Evolutionary conservation across 116 monocot species (phyloP), one percentile per base, ranked within the genome.

Genomic region (Iris pallida): DNA sequence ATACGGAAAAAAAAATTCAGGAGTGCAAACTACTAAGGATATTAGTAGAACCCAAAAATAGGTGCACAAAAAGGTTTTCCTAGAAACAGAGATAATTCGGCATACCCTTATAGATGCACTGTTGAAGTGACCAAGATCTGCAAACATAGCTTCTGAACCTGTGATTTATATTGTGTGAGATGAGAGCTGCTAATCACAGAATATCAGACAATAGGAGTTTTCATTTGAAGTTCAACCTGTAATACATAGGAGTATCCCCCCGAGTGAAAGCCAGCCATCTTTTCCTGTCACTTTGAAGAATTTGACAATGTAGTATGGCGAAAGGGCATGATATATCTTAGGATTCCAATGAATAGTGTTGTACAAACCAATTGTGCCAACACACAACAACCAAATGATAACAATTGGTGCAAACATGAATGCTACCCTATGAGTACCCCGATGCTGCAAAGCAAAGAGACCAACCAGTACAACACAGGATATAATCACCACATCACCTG

Each of bases 331-430:
- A 42, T 69, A 78, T 20, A 83, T 71, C 42, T 64, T 63, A 20
- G 80, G 87, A 45, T 88, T 83, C 88, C 88, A 88, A 57, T 71
- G 59, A 55, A 79, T 73, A 30, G 64, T 79, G 53, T 88, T 88
- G 75, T 83, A 84, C 49, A 84, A 15, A 40, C 88, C 83, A 71
- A 88, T 67, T 56, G 55, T 16, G 4, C 62, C 83, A 63, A 81
- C 81, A 49, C 75, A 63, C 42, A 84, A 59, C 13, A 88, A 67
- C 88, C 88, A 88, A 68, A 81, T 17, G 60, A 88, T 78, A 59
- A 88, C 84, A 45, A 84, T 61, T 52, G 88, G 88, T 45, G 88
- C 88, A 81, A 88, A 88, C 57, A 88, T 13, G 76, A 88, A 78
- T 5, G 84, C 88, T 20, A 88, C 88, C 62, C 65, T 83, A 16